Percentiles rank a stretch among this genome's conserved stretches.
Conservation (phyloP, 345 rosid genomes). For the Nephelium lappaceum region DNA sequence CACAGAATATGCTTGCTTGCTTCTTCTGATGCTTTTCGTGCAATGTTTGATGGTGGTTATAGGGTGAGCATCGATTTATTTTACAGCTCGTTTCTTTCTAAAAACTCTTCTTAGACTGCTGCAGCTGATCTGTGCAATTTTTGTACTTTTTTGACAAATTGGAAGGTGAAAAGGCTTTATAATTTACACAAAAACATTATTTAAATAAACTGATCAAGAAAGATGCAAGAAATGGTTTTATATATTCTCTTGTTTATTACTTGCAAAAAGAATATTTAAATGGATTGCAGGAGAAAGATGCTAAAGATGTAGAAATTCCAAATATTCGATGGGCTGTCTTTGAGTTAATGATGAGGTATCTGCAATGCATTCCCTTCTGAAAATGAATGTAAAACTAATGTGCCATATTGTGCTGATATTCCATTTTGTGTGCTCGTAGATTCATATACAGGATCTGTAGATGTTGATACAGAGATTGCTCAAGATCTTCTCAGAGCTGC, state of each 20-base stretch:
- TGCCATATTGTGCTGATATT: conserved; percentile 7
- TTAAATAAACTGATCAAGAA: neutral
- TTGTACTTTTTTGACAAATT: neutral
- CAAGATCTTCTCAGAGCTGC: conserved; percentile 80
- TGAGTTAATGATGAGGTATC: conserved; percentile 75
- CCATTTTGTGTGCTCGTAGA: conserved; percentile 34
- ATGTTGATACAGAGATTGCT: conserved; percentile 49
- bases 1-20: conserved; percentile 79
- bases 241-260: neutral
- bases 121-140: conserved; percentile 6
- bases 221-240: neutral
- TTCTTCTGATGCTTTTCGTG: conserved; percentile 77
- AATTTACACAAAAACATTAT: neutral
- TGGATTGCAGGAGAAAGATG: conserved; percentile 59
- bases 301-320: conserved; percentile 75
- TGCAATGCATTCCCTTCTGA: neutral
- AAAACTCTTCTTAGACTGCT: neutral
- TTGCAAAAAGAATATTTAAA: neutral
- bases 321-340: conserved; percentile 78
- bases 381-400: neutral
- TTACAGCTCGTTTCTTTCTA: neutral
- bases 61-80: conserved; percentile 43
- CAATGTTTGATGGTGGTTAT: conserved; percentile 85
- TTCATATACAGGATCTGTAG: conserved; percentile 67
- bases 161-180: neutral